These are phyloP conservation scores for Gastrolobium bilobum DNA, from an alignment of 306 rosid genomes.

Conservation along the genomic window DNA sequence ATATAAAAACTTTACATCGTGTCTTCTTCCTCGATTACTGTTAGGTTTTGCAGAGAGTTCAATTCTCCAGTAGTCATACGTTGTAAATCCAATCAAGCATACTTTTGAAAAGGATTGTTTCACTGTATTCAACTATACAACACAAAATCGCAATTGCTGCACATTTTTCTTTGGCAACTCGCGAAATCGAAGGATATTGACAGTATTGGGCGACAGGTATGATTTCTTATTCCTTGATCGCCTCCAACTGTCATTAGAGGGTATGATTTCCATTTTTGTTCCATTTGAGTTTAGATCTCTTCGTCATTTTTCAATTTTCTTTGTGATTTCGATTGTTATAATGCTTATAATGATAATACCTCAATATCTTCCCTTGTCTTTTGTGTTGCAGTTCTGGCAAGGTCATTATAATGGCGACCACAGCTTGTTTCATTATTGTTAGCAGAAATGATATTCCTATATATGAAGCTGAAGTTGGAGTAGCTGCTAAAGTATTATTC, in stretches of 20 bases:
- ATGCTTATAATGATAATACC: background rate
- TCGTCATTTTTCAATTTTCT: background rate
- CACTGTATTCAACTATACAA: background rate
- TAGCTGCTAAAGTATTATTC: conserved; percentile 80
- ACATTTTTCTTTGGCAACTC: background rate
- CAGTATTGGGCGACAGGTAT: background rate
- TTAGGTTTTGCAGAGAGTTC: conserved; percentile 33
- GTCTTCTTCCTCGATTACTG: background rate
- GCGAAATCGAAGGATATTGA: conserved; percentile 10
- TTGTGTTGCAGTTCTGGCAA: conserved; percentile 22
- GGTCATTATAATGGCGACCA: conserved; percentile 73
- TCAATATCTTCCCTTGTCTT: background rate
- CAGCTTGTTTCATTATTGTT: conserved; percentile 97
- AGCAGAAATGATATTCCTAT: conserved; percentile 97
- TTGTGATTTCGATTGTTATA: conserved; percentile 9
- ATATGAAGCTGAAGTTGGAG: conserved; percentile 99
- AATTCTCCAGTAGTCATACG: background rate
- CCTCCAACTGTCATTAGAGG: background rate
- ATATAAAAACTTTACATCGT: background rate
- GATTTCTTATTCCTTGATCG: conserved; percentile 6
- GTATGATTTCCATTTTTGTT: conserved; percentile 2
- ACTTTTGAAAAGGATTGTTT: background rate
- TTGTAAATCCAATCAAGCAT: conserved; percentile 13
- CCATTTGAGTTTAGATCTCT: conserved; percentile 23
- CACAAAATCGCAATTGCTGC: conserved; percentile 8